Evolutionary conservation across 164 flowering plant species (phyloP), one percentile per base, ranked within the genome.

Genomic region (Tetrastigma voinierianum): DNA sequence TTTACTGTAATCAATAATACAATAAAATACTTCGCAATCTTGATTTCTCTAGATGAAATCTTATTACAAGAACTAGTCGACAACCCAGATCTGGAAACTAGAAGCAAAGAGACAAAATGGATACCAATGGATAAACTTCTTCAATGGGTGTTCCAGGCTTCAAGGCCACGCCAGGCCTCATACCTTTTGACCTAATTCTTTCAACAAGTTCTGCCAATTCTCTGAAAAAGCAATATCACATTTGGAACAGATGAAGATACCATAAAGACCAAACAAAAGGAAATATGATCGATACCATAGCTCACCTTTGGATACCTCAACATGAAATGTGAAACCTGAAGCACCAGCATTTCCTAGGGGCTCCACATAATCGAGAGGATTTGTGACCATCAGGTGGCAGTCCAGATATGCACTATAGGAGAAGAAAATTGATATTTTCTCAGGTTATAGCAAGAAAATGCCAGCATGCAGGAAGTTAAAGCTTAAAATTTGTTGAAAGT

Each of bases 341-440:
- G 99, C 99, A 71, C 99, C 99, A 74, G 99, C 98, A 77, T 91
- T 85, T 60, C 84, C 90, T 7, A 96, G n/a, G 70, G 91, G 86
- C 61, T 93, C 92, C 64, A 96, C 98, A 76, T 96, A n/a, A 96
- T 90, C 99, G 58, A 96, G 72, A 53, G 99, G 99, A 81, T 96
- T 88, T 55, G 99, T 96, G 59, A 93, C 99, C 98, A 96, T 96
- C 53, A 96, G 88, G 77, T 96, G 99, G 66, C 99, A 96, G 74
- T 93, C 99, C 66, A 96, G 71, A 81, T 91, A 93, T 45, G 93
- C 93, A 68, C 99, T 96, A 78, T 17, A 69, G 66, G 18, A 63
- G 25, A 66, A 54, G 47, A 65, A 63, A 17, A 57, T 9, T 11
- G 40, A 66, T 21, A 51, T 10, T 61, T 10, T 13, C 58, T 59